Base-by-base conservation (phyloP, 2,329 filamentous ascomycete genomes). In the Colletotrichum sp. region DNA sequence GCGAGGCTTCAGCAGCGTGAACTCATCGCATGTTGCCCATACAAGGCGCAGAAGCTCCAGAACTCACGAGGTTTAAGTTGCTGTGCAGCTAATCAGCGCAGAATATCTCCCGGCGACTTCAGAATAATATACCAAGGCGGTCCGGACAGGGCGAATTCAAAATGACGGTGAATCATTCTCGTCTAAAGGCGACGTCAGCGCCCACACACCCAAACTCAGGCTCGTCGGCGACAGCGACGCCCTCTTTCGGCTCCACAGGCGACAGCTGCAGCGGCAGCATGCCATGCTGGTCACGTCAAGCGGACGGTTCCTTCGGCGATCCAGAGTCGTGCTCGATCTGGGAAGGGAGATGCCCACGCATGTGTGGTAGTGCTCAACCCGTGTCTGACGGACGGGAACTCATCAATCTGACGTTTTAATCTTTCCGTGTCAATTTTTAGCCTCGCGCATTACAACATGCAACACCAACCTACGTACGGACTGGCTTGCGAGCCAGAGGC, bases 151-250 rank as follows among this genome's bases (percentile, higher is more conserved):
- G 30, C n/a, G 26, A 49, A 18, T 30, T 28, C 30, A 55, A 49
- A 49, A 73, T 68, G 39, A 73, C 69, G 69, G 69, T 76, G 69
- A 72, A 68, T 70, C 39, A 55, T 16, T 16, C 21, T 24, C 52
- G 57, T n/a, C 49, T 34, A 66, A 36, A 52, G 30, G 55, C 60
- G 60, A 36, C 18, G 36, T 13, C 55, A 73, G 32, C 63, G 52
- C 55, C 63, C 44, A 63, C 69, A 49, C 55, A 21, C 34, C 32
- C 59, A 55, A 57, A 67, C 49, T 28, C 36, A 49, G 8, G 49
- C 49, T 71, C 15, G 32, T 39, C 32, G 52, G 36, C 52, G 52
- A 32, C 62, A 32, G 62, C 36, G 49, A 71, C 44, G 34, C 60
- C 32, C 24, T 9, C 30, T 26, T 57, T 52, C 13, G 26, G 10